Percentiles rank a stretch among this genome's conserved stretches.
These are phyloP conservation scores for Grammothele lineata DNA, from an alignment of 768 basidiomycete species.

Conservation along the genomic window DNA sequence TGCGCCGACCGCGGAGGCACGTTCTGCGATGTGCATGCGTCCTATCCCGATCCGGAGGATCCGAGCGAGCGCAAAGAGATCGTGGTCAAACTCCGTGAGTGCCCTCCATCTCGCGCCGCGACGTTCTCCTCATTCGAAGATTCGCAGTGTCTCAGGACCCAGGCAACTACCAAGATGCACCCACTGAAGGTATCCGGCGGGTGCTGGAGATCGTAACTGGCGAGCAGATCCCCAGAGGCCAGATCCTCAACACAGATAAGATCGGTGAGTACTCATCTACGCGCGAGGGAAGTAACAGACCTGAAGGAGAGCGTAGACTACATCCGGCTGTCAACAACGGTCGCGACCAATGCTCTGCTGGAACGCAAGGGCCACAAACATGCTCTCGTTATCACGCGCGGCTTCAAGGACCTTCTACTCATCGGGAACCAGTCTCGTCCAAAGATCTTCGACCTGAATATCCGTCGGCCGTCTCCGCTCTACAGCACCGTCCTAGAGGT, in stretches of 20 bases:
- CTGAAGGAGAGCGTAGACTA: constrained; percentile 53
- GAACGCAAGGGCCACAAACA: constrained; percentile 94
- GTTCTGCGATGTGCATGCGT: constrained; percentile 89
- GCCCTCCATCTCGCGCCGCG: background rate
- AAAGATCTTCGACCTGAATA: constrained; percentile 91
- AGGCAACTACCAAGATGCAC: constrained; percentile 84
- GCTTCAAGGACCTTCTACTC: constrained; percentile 86
- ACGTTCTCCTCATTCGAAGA: background rate
- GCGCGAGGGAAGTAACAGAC: background rate
- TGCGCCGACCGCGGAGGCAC: constrained; percentile 91
- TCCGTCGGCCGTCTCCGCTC: constrained; percentile 69
- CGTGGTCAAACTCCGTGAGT: constrained; percentile 85
- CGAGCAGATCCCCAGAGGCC: constrained; percentile 60
- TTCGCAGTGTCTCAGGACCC: constrained; percentile 82
- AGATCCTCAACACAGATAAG: constrained; percentile 68
- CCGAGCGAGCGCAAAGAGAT: constrained; percentile 62
- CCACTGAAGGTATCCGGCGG: constrained; percentile 89
- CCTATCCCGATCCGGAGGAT: constrained; percentile 69
- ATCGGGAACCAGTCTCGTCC: constrained; percentile 96
- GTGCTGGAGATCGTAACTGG: constrained; percentile 77
- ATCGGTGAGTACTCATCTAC: constrained; percentile 51
- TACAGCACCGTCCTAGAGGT: constrained; percentile 74
- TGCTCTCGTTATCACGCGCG: constrained; percentile 85
- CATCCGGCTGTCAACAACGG: constrained; percentile 89
- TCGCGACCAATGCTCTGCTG: constrained; percentile 92